Base-by-base conservation (phyloP, 257 asterid species). In the Lavandula angustifolia region DNA sequence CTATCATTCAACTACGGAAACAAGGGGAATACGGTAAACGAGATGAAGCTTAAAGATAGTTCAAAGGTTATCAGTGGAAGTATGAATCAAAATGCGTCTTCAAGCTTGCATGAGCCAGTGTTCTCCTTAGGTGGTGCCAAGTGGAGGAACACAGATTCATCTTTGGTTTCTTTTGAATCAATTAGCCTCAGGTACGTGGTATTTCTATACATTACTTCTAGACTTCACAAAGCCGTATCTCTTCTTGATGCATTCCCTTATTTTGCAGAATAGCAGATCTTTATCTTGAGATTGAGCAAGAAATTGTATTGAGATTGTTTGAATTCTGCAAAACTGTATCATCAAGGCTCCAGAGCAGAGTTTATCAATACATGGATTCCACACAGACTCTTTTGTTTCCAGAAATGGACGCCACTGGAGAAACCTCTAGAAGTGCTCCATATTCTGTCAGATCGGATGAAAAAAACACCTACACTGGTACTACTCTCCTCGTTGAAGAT, bases 221-320 rank as follows among this genome's bases (percentile, higher is more conserved):
- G 54, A 27, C 46, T 64, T 70, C 29, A 57, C 10, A 48, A 32
- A 50, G 68, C 71, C 65, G 8, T 71, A 18, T 54, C 71, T 43
- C 71, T 60, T 44, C 70, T 50, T 80, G 57, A 69, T 48, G 16
- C 43, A 38, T 72, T 46, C 47, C 58, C 43, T 60, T 27, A 50
- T 58, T 67, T 78, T 84, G 78, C 92, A 89, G 99, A 69, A 86
- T 92, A 58, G 78, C 94, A 68, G 95, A 92, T 66, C 75, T 86
- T 73, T 85, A 79, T 84, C 97, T 92, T 66, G 87, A 92, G 78
- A 84, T 92, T 71, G 99, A 92, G 79, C 97, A 82, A 76, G 96
- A 89, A 77, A 80, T 87, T 34, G 81, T 84, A 57, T 68, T 92
- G 81, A 85, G 86, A 69, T 75, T 92, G 76, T 80, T 89, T 72